Conservation (phyloP, 1,284 basidiomycete genomes). For the Trichosporon asahii region DNA sequence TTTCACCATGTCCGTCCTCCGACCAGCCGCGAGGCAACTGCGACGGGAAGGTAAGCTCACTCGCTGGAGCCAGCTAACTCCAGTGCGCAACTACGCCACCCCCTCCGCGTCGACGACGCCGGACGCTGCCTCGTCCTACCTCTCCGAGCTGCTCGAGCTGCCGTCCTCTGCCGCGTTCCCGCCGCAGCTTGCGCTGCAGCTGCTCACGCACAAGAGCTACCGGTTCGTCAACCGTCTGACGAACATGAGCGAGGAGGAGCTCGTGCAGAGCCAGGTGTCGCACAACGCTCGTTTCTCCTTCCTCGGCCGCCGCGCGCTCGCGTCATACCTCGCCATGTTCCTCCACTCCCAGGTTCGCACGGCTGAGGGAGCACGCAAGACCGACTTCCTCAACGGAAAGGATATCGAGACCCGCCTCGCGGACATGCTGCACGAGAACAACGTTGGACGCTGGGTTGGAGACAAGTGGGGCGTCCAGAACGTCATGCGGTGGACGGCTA, state of each 20-base stretch:
- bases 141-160: slow-evolving; percentile 42
- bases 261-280: slow-evolving; percentile 20
- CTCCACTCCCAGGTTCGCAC: slow-evolving; percentile 35
- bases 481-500: slow-evolving; percentile 47
- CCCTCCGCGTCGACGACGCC: slow-evolving; percentile 16
- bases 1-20: slow-evolving; percentile 8
- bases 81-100: slow-evolving; percentile 2
- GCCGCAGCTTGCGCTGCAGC: slow-evolving; percentile 46
- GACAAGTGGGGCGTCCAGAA: slow-evolving; percentile 38
- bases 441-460: slow-evolving; percentile 45
- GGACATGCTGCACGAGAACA: slow-evolving; percentile 37
- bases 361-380: background rate
- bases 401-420: slow-evolving; percentile 38
- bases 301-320: slow-evolving; percentile 46
- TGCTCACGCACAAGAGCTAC: slow-evolving; percentile 51
- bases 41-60: background rate
- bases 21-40: slow-evolving; percentile 9
- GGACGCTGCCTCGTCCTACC: slow-evolving; percentile 36
- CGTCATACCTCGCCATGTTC: slow-evolving; percentile 46
- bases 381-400: slow-evolving; percentile 16
- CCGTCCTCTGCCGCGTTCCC: slow-evolving; percentile 40
- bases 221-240: slow-evolving; percentile 39
- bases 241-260: slow-evolving; percentile 21
- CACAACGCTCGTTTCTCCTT: slow-evolving; percentile 49
- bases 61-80: background rate